A percentile compares a stretch with the other conserved stretches of the same genome.
These are phyloP conservation scores for Phytophthora boehmeriae DNA, from an alignment of 352 stramenopile species.

Conservation along the genomic window DNA sequence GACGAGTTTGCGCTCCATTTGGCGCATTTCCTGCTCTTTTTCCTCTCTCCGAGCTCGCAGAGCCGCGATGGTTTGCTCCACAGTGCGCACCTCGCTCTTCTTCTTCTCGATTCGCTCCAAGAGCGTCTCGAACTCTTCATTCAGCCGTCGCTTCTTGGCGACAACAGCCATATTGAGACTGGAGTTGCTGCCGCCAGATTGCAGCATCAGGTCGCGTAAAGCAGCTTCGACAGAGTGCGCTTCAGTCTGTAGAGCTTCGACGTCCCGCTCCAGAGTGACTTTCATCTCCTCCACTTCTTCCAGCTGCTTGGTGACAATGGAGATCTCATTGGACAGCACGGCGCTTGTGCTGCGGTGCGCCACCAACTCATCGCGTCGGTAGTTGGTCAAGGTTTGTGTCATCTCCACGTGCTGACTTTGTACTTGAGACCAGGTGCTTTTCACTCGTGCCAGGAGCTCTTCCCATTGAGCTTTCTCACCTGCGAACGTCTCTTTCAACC, in stretches of 20 bases:
- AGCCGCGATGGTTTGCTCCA: conserved; percentile 66
- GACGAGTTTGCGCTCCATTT: conserved; percentile 79
- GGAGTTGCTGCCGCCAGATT: conserved; percentile 26
- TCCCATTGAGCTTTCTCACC: conserved; percentile 41
- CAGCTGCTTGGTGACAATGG: conserved; percentile 75
- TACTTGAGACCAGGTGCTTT: conserved; percentile 38
- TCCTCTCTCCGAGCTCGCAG: conserved; percentile 58
- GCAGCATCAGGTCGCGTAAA: conserved; percentile 69
- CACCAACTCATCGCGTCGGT: conserved; percentile 84
- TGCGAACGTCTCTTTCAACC: conserved; percentile 20
- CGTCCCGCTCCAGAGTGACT: conserved; percentile 53
- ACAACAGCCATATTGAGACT: conserved; percentile 66
- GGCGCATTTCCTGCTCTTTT: conserved; percentile 83
- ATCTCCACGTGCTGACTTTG: conserved; percentile 60
- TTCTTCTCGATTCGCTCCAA: conserved; percentile 80
- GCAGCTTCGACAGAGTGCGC: conserved; percentile 57
- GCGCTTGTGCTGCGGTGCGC: conserved; percentile 71
- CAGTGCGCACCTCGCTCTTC: conserved; percentile 55
- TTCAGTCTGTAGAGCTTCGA: conserved; percentile 63
- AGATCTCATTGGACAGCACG: conserved; percentile 78
- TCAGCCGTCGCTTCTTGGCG: conserved; percentile 79
- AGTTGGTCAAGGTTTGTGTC: conserved; percentile 75
- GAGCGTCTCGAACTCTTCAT: conserved; percentile 82
- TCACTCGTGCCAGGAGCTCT: conserved; percentile 33
- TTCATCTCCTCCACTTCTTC: conserved; percentile 78